Percentiles rank a stretch among this genome's conserved stretches.
Evolutionary conservation across 768 basidiomycete genomes (phyloP).

Genomic region (Boletus insuetus): DNA sequence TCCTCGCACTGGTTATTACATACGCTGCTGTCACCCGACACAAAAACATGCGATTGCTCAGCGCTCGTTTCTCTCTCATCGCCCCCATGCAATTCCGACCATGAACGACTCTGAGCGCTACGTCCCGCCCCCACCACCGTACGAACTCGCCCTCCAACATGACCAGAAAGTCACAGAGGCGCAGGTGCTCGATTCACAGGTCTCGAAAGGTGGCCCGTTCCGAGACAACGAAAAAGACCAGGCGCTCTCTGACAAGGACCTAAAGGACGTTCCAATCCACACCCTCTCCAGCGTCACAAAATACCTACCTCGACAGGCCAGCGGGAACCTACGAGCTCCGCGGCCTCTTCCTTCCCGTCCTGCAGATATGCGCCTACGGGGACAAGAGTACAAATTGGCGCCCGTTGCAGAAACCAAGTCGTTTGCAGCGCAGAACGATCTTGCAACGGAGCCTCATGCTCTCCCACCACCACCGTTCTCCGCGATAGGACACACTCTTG

Average conservation of each 20-base stretch:
- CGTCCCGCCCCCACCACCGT: conserved; percentile 40
- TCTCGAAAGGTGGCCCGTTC: conserved; percentile 10
- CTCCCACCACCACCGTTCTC: conserved; percentile 35
- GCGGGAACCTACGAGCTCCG: neutral
- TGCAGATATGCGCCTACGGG: neutral
- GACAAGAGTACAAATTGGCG: neutral
- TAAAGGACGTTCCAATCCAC: neutral
- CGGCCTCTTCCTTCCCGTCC: conserved; percentile 31
- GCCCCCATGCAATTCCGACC: neutral
- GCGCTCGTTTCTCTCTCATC: conserved; percentile 11
- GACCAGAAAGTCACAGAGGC: conserved; percentile 47
- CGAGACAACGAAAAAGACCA: conserved; percentile 18
- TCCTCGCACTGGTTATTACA: conserved; percentile 4
- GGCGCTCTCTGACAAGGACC: conserved; percentile 9
- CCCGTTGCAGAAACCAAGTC: conserved; percentile 7
- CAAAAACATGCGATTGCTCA: conserved; percentile 11
- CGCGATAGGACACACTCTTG: conserved; percentile 32
- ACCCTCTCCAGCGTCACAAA: neutral
- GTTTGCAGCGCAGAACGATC: neutral
- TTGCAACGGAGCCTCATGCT: conserved; percentile 10
- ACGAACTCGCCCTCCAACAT: conserved; percentile 40
- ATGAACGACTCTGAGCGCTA: conserved; percentile 25
- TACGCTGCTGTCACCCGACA: neutral
- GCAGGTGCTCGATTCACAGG: conserved; percentile 5
- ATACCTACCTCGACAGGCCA: neutral